Evolutionary conservation across 2,329 filamentous ascomycete species (phyloP).

Genomic region (Cercospora sp.): DNA sequence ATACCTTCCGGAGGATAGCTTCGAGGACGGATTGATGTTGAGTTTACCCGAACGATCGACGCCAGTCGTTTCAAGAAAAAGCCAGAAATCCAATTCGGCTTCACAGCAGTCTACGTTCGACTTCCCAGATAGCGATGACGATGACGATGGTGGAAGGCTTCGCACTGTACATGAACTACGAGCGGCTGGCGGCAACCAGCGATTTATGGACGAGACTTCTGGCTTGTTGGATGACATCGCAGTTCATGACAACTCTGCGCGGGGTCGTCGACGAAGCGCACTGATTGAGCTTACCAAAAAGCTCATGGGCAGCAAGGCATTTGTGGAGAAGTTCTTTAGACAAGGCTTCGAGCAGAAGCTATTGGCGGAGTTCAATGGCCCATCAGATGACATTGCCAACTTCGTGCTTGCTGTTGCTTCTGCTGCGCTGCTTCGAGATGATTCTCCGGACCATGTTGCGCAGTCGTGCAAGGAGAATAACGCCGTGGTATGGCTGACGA

Average conservation of each 20-base stretch:
- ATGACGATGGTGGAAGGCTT: conserved; percentile 46
- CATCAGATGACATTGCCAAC: conserved; percentile 50
- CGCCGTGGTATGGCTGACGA: conserved; percentile 49
- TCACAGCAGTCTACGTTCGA: conserved; percentile 36
- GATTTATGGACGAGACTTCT: conserved; percentile 58
- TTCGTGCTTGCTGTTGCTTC: conserved; percentile 66
- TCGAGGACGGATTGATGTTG: conserved; percentile 41
- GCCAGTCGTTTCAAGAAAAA: conserved; percentile 12
- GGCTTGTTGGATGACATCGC: conserved; percentile 61
- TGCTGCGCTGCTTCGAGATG: conserved; percentile 61
- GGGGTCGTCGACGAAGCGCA: conserved; percentile 53
- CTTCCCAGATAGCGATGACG: conserved; percentile 50
- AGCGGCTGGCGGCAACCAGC: conserved; percentile 57
- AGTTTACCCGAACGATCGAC: conserved; percentile 31
- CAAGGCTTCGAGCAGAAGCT: conserved; percentile 70
- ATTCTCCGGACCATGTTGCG: conserved; percentile 61
- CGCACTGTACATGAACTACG: conserved; percentile 63
- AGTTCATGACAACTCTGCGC: conserved; percentile 44
- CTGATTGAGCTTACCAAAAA: conserved; percentile 58
- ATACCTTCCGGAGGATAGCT: conserved; percentile 56
- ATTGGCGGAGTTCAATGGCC: conserved; percentile 58
- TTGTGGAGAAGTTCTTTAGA: conserved; percentile 69
- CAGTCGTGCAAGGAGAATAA: conserved; percentile 49
- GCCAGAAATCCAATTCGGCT: conserved; percentile 15
- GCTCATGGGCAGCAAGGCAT: conserved; percentile 57